A percentile compares a stretch with the other conserved stretches of the same genome.
phyloP scores from a whole-genome alignment of 192 early-diverging fungal species.

The Dissophora ornata region DNA sequence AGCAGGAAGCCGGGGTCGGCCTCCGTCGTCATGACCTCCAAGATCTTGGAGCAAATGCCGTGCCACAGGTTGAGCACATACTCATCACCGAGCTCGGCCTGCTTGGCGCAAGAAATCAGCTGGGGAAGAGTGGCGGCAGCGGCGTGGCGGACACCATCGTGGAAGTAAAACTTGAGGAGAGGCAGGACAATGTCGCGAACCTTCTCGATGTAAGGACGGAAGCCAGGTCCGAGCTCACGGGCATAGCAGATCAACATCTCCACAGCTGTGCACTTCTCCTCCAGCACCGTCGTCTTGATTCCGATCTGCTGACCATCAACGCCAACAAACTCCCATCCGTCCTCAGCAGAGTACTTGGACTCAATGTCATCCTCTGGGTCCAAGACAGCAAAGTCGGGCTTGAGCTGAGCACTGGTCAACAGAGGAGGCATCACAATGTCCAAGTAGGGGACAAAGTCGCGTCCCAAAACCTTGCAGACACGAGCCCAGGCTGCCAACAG shows the following conservation, averaged over 20 bases:
- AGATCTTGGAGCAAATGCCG: conserved; percentile 77
- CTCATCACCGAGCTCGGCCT: conserved; percentile 59
- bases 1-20: conserved; percentile 83
- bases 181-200: conserved; percentile 90
- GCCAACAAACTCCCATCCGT: conserved; percentile 97
- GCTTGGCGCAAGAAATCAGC: conserved; percentile 74
- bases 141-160: conserved; percentile 94
- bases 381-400: conserved; percentile 93
- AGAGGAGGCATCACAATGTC: conserved; percentile 94
- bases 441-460: conserved; percentile 95
- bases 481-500: conserved; percentile 96
- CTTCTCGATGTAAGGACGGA: conserved; percentile 84
- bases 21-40: conserved; percentile 83
- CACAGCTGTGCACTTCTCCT: conserved; percentile 98
- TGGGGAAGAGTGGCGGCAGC: conserved; percentile 86
- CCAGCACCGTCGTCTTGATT: conserved; percentile 93
- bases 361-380: conserved; percentile 86
- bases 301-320: conserved; percentile 95
- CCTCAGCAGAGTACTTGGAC: conserved; percentile 90
- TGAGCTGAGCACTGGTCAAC: conserved; percentile 83
- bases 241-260: conserved; percentile 98
- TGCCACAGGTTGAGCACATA: conserved; percentile 79
- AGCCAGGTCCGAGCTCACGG: conserved; percentile 88
- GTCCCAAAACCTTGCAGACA: conserved; percentile 93
- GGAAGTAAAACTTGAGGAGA: conserved; percentile 96